Evolutionary conservation across 371 early-diverging fungal genomes (phyloP).

Genomic region (Chytridium lagenaria): DNA sequence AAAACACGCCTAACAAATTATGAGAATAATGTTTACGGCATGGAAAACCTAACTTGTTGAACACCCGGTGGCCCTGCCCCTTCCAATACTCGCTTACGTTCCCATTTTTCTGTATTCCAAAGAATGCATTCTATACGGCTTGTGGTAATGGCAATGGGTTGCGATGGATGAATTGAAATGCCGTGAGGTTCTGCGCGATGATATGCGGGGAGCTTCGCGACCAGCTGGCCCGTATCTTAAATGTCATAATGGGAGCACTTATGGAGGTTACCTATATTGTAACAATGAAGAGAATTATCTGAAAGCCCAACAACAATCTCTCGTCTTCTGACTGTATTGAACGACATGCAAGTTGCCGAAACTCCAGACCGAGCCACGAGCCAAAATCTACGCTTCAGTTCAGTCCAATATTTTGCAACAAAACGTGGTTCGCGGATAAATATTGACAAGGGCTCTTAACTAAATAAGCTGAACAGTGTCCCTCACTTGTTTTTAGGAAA

Average conservation of each 20-base stretch:
- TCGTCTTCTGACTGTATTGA: conserved; percentile 46
- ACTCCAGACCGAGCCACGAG: conserved; percentile 56
- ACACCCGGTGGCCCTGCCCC: conserved; percentile 47
- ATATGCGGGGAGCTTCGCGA: conserved; percentile 54
- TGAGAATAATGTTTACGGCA: neutral
- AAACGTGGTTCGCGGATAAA: no score
- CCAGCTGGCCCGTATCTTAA: conserved; percentile 51
- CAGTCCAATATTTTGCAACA: no score
- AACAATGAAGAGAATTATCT: conserved; percentile 54
- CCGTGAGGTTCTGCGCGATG: conserved; percentile 38
- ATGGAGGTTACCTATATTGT: conserved; percentile 66
- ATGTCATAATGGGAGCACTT: no score
- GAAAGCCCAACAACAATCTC: conserved; percentile 55
- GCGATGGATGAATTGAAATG: conserved; percentile 53
- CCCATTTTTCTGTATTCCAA: conserved; percentile 61
- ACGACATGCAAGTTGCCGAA: conserved; percentile 49
- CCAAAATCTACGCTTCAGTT: conserved; percentile 58
- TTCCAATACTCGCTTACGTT: conserved; percentile 49
- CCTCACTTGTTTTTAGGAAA: conserved; percentile 51
- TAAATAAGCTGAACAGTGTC: neutral
- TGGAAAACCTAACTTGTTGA: conserved; percentile 42
- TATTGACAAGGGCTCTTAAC: neutral
- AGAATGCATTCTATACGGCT: conserved; percentile 52
- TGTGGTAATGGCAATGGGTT: conserved; percentile 45
- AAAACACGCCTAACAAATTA: conserved; percentile 42